Conservation (phyloP, 768 basidiomycete species). For the Podaxis mareebaensis region DNA sequence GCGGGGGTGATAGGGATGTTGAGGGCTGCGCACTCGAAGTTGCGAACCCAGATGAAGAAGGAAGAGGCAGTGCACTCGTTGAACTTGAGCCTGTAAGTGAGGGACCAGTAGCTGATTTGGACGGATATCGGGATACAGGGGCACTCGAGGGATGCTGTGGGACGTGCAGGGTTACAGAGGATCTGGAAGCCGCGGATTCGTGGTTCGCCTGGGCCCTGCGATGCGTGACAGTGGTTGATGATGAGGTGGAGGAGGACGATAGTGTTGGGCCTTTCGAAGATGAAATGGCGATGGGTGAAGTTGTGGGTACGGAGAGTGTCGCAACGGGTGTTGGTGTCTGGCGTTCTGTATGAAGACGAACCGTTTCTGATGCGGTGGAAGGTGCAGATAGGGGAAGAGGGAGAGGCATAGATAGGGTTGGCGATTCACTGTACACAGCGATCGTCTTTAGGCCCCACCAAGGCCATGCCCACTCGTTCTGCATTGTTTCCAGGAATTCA, state of each 20-base stretch:
- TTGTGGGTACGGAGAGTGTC: background rate
- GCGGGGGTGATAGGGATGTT: background rate
- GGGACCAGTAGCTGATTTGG: background rate
- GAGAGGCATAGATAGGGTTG: conserved; percentile 8
- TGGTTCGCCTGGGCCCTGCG: background rate
- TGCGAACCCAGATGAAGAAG: background rate
- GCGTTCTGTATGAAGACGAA: background rate
- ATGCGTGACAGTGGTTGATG: background rate
- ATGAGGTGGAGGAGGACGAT: background rate
- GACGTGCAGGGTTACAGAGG: background rate
- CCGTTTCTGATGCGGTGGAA: background rate
- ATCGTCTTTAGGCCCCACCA: conserved; percentile 13
- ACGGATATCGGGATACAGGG: conserved; percentile 1
- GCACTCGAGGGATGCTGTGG: conserved; percentile 3
- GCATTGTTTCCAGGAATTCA: conserved; percentile 14
- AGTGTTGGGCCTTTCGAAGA: background rate
- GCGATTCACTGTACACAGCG: conserved; percentile 2
- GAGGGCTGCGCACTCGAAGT: background rate
- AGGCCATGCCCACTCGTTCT: conserved; percentile 13
- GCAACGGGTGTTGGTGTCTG: background rate
- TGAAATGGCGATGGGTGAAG: background rate
- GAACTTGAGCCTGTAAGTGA: background rate
- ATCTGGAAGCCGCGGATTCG: background rate
- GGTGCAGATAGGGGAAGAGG: background rate
- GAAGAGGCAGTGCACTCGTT: background rate